Evolutionary conservation across 1,284 basidiomycete genomes (phyloP).

Genomic region (Bjerkandera adusta): DNA sequence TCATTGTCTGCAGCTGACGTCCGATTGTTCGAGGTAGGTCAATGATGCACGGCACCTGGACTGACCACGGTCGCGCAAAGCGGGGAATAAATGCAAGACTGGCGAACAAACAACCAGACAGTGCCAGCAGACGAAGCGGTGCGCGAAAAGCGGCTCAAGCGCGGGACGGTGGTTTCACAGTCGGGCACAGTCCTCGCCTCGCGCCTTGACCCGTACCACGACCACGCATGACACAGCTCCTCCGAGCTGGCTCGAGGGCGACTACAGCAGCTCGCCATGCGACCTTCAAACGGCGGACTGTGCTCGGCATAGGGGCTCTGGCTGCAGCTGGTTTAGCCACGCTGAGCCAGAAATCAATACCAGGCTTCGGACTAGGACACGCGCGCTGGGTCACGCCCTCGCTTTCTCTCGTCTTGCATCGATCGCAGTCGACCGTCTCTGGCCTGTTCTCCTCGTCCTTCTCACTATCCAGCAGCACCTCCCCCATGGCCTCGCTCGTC

Average conservation of each 20-base stretch:
- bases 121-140: no score
- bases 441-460: constrained; percentile 20
- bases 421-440: constrained; percentile 19
- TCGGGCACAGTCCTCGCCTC: constrained; percentile 3
- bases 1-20: no score
- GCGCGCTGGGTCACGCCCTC: constrained; percentile 24
- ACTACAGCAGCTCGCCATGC: constrained; percentile 14
- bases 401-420: constrained; percentile 13
- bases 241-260: constrained; percentile 21
- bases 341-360: constrained; percentile 12
- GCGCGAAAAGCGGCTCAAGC: no score
- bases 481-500: constrained; percentile 44
- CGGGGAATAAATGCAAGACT: no score
- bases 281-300: constrained; percentile 16
- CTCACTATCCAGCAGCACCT: constrained; percentile 20
- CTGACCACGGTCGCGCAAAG: no score
- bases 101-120: no score
- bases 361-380: constrained; percentile 20
- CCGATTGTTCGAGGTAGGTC: no score
- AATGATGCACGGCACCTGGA: no score
- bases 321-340: constrained; percentile 20
- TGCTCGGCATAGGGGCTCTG: constrained; percentile 21
- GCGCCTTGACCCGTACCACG: constrained; percentile 3
- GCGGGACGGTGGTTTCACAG: background rate
- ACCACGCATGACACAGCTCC: constrained; percentile 11